Evolutionary conservation across 2,329 filamentous ascomycete genomes (phyloP), one percentile per base, ranked within the genome.

Genomic region (Bipolaris sorokiniana): DNA sequence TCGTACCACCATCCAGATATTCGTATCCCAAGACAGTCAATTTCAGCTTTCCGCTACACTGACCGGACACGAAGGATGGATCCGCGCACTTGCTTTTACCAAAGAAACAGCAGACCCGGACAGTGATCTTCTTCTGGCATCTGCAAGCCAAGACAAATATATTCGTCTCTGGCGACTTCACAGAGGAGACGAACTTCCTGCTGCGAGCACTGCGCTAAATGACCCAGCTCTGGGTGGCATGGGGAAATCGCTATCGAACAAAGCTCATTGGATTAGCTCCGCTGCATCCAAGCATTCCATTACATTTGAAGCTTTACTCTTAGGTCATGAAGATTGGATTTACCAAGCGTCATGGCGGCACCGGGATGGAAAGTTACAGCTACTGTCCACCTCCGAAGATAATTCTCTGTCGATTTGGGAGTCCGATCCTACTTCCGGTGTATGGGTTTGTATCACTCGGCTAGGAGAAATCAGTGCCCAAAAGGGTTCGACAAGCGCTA

Each of bases 271-370:
- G 52, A 86, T 99, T 56, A 84, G 85, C 40, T 82, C 85, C 2
- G 23, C 57, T 40, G 80, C 78, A 0, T 81, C 80, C 3, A 88
- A 89, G 63, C 94, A 90, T 76, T 90, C 90, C 6, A 83, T 97
- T 54, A 96, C 92, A 0, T 98, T 99, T 65, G 95, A 99, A 76
- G 95, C 95, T 1, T 81, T 99, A 2, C 84, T 99, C 5, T 85
- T 99, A 2, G 95, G 95, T 7, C 95, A 99, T 71, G 95, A 99
- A 73, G 95, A 99, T 71, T 99, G 95, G 95, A 94, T 99, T 55
- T 98, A 97, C 77, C 96, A 90, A 54, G 88, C 91, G 1, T 82
- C 83, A 52, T 97, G 93, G 93, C 84, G 85, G 57, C 81, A 80
- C 41, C 69, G 77, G 13, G 78, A 80, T 56, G 77, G 75, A 47